phyloP scores from a whole-genome alignment of 2,329 filamentous ascomycete species.

The Xylaria multiplex region DNA sequence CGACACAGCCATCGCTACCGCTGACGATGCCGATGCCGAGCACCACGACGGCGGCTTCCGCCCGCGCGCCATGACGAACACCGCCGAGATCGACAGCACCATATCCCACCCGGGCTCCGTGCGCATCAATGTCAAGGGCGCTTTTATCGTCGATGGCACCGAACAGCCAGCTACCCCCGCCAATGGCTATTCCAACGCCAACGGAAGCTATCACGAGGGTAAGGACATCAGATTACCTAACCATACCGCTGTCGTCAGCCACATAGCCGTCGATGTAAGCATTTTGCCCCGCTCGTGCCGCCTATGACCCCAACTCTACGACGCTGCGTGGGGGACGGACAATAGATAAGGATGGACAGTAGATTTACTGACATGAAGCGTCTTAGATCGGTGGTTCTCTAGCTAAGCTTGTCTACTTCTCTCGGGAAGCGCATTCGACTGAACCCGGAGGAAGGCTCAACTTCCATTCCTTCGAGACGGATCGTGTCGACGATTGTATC shows the following conservation, averaged over 20 bases:
- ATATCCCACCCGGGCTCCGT: conserved; percentile 75
- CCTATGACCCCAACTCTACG: conserved; percentile 9
- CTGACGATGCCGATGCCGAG: conserved; percentile 33
- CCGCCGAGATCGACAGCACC: conserved; percentile 68
- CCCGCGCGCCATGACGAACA: conserved; percentile 58
- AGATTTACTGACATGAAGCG: conserved; percentile 20
- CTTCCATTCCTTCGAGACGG: conserved; percentile 96
- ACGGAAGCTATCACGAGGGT: conserved; percentile 69
- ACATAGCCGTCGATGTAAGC: conserved; percentile 94
- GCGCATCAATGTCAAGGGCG: conserved; percentile 95
- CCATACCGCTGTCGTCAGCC: conserved; percentile 93
- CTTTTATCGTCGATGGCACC: conserved; percentile 90
- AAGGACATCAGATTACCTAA: conserved; percentile 96
- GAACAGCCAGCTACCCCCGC: conserved; percentile 66
- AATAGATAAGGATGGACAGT: background rate
- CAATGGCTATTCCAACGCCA: conserved; percentile 47
- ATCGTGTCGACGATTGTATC: conserved; percentile 91
- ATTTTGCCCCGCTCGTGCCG: conserved; percentile 24
- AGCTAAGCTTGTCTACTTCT: conserved; percentile 97
- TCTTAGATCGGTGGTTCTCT: conserved; percentile 90
- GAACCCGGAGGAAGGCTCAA: conserved; percentile 90
- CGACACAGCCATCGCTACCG: conserved; percentile 39
- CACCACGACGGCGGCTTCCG: conserved; percentile 37
- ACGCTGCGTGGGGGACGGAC: background rate
- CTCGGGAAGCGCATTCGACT: conserved; percentile 80